Evolutionary conservation across 257 asterid genomes (phyloP).

Genomic region (Mentha longifolia): DNA sequence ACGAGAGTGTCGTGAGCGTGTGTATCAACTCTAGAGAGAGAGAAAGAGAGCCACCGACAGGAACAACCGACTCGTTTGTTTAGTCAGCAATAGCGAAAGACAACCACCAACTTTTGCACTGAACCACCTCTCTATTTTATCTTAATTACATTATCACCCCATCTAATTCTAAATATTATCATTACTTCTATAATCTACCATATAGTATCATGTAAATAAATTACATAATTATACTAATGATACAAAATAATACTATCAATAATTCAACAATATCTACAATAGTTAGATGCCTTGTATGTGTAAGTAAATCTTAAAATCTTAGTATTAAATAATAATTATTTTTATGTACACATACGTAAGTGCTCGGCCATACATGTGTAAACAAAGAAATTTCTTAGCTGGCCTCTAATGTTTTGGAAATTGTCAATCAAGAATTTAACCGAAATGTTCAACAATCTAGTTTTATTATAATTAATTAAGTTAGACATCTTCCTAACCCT

Average conservation of each 20-base stretch:
- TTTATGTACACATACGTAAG: neutral
- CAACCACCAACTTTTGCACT: neutral
- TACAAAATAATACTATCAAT: no score
- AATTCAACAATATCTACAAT: no score
- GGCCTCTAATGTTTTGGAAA: neutral
- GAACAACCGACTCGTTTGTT: conserved; percentile 6
- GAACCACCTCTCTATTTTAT: neutral
- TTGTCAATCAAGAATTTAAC: neutral
- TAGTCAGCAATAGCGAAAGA: neutral
- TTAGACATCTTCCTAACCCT: neutral
- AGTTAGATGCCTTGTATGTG: no score
- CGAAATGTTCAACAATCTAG: neutral
- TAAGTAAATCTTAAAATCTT: neutral
- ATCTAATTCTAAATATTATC: neutral
- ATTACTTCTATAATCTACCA: neutral
- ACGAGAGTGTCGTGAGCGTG: neutral
- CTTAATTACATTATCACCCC: conserved; percentile 12
- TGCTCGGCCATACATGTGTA: neutral
- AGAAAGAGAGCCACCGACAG: conserved; percentile 14
- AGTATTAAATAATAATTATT: neutral
- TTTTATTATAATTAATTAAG: neutral
- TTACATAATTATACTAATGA: no score
- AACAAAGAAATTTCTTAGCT: neutral
- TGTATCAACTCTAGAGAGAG: neutral
- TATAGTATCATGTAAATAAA: no score